A percentile compares a stretch with the other conserved stretches of the same genome.
phyloP scores from a whole-genome alignment of 306 rosid genomes.

The Fragaria iinumae region DNA sequence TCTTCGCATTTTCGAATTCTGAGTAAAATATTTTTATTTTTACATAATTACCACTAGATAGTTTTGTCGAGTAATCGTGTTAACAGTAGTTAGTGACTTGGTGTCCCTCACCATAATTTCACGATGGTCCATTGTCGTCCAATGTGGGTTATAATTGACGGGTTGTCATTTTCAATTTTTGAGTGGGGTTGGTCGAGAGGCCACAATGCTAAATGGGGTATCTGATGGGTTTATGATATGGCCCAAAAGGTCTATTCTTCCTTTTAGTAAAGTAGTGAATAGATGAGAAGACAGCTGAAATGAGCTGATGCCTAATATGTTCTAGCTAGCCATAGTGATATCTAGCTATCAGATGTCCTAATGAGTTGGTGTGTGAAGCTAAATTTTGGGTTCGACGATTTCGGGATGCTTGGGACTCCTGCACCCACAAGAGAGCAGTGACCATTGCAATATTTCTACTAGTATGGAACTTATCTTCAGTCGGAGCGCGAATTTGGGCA shows the following conservation, averaged over 20 bases:
- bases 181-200: background rate
- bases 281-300: background rate
- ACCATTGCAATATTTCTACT: constrained; percentile 53
- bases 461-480: constrained; percentile 76
- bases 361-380: constrained; percentile 29
- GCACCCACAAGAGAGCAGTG: constrained; percentile 75
- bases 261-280: background rate
- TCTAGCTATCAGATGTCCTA: background rate
- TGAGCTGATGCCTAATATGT: background rate
- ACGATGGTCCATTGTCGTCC: background rate
- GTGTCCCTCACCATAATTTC: too few relatives aligned
- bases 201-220: background rate
- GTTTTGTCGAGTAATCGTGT: background rate
- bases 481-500: constrained; percentile 86
- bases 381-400: constrained; percentile 72
- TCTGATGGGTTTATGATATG: background rate
- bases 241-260: background rate
- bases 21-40: background rate
- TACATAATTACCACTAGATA: too few relatives aligned
- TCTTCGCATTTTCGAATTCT: background rate
- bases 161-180: background rate
- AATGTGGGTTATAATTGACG: background rate
- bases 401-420: constrained; percentile 81
- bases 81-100: too few relatives aligned
- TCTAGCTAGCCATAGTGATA: background rate